Evolutionary conservation across 768 basidiomycete species (phyloP), one percentile per base, ranked within the genome.

Genomic region (Mycena vulgaris): DNA sequence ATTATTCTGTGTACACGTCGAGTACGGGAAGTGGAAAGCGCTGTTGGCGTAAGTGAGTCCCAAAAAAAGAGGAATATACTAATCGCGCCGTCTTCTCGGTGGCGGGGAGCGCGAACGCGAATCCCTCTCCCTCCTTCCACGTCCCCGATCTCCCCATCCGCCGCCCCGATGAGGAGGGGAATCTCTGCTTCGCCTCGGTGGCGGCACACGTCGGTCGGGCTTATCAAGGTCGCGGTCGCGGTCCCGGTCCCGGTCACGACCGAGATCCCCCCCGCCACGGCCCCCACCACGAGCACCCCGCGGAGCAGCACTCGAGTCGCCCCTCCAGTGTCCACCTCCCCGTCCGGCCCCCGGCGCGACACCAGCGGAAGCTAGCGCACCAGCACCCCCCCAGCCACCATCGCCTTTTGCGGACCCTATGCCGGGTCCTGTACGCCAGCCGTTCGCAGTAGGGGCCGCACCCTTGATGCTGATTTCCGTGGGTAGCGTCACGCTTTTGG

Each of bases 401-500:
- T 70, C 69, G 25, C 64, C 69, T 52, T 63, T 70, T 33, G 42
- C 55, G 3, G 69, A 35, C 33, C 69, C 63, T 14, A 33, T 6
- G 3, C 68, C 68, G 23, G 68, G 61, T n/a, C 69, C 77, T 21
- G 76, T 69, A 77, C 81, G 78, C 83, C 80, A 80, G 60, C 81
- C 79, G 75, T 78, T 76, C 5, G 81, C 63, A 11, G 77, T 74
- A n/a, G 74, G 76, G 11, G 80, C 76, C 59, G 83, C 79, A 37
- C 82, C 88, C 77, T 89, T 91, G 80, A 88, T 86, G 19, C 84
- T 75, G 17, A 86, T 76, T 66, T 92, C 92, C 8, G 80, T 84
- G 4, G 88, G 86, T 21, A 85, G 79, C 7, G 83, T 85, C 39
- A 85, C 84, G 69, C 88, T 88, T 81, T 93, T 94, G 17, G 94